Evolutionary conservation across 768 basidiomycete genomes (phyloP).

Genomic region (Cystofilobasidium ferigula): DNA sequence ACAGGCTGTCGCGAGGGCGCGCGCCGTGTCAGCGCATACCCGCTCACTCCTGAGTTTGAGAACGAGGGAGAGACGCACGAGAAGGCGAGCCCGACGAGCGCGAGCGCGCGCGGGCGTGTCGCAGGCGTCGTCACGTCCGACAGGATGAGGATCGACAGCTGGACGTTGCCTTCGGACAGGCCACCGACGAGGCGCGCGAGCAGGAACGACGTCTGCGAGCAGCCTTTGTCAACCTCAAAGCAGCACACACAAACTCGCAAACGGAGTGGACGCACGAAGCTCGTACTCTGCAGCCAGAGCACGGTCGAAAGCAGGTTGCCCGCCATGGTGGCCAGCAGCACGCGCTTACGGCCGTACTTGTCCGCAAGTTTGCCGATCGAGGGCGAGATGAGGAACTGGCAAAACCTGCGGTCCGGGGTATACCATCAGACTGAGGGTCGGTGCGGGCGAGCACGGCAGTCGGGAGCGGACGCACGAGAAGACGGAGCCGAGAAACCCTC

Average conservation of each 20-base stretch:
- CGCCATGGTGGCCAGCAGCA: constrained; percentile 76
- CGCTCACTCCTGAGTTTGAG: too few relatives aligned
- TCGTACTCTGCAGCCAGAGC: constrained; percentile 70
- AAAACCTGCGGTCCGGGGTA: constrained; percentile 32
- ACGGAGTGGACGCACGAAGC: constrained; percentile 47
- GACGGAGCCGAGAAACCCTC: constrained; percentile 35
- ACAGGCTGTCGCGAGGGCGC: too few relatives aligned
- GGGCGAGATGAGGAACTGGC: constrained; percentile 64
- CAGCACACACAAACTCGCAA: too few relatives aligned
- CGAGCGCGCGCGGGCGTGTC: constrained; percentile 71
- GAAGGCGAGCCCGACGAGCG: constrained; percentile 91
- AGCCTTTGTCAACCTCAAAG: too few relatives aligned
- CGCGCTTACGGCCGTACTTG: constrained; percentile 71
- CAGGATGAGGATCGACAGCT: constrained; percentile 86
- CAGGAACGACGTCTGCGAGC: constrained; percentile 62
- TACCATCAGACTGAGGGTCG: too few relatives aligned
- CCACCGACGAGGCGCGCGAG: constrained; percentile 85
- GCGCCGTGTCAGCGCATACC: too few relatives aligned
- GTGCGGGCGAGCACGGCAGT: background rate
- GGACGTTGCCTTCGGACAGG: constrained; percentile 92
- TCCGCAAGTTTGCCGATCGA: constrained; percentile 75
- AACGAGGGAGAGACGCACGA: too few relatives aligned
- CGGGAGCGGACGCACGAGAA: constrained; percentile 13
- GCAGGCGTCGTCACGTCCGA: constrained; percentile 75
- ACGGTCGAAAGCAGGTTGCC: constrained; percentile 86